Evolutionary conservation across 306 rosid genomes (phyloP), one percentile per base, ranked within the genome.

Genomic region (Cucurbita maxima): DNA sequence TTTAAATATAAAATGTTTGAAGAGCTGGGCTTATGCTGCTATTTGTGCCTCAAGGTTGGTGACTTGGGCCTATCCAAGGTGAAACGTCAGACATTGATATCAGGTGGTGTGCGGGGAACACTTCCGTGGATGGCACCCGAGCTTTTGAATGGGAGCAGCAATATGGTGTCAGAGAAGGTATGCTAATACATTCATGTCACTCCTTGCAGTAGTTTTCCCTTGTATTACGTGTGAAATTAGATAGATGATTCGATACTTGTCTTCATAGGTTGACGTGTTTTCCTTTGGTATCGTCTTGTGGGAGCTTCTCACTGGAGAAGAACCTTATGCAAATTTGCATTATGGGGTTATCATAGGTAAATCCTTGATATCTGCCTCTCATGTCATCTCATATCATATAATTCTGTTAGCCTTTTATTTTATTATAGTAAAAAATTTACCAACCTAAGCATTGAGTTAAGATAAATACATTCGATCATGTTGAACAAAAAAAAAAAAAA

Each of bases 71-170:
- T 90, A 76, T 92, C 98, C 48, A 92, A 90, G 85, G 98, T 84
- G 84, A 92, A 92, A 85, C 82, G 96, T 76, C 89, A 88, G 82
- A 90, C 98, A 18, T 76, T 85, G 80, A 88, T 88, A 78, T 90
- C 96, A 2, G 98, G 96, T 7, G 96, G 98, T 72, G 98, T 92
- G 82, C 87, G 98, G 66, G 96, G 96, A 82, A 90, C 96, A 52
- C 89, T 92, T 58, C 98, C 96, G 0, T 88, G 98, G 98, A 92
- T 92, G 96, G 98, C 98, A 43, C 96, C 96, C 3, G 98, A 92
- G 76, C 87, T 92, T 73, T 78, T 92, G 84, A 92, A 90, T 58
- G 98, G 98, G 75, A 90, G 96, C 76, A 89, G 96, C 60, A 90
- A 88, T 87, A 90, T 88, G 77, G 98, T 92, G 38, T 92, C 96